Evolutionary conservation across 129 eudicot genomes (phyloP).

Genomic region (Rutidosis leptorrhynchoides): DNA sequence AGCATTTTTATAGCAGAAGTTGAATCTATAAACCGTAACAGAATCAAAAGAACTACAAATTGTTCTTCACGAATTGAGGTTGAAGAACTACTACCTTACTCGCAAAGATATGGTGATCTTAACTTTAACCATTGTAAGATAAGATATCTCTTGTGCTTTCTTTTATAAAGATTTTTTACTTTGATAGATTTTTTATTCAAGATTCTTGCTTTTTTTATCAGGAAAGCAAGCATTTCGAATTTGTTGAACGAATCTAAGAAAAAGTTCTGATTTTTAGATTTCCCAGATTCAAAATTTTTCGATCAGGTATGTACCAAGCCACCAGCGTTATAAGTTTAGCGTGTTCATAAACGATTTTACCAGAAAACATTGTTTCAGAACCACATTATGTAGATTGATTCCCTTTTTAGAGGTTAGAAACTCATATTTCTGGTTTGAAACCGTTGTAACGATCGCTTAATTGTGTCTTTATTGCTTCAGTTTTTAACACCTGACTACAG

Average conservation of each 20-base stretch:
- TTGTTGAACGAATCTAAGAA: conserved; percentile 8
- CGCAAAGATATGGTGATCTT: conserved; percentile 47
- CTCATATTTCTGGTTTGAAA: neutral
- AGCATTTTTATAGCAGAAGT: conserved; percentile 41
- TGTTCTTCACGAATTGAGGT: conserved; percentile 62
- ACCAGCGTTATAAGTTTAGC: neutral
- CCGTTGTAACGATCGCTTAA: neutral
- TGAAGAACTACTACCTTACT: conserved; percentile 71
- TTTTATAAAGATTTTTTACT: neutral
- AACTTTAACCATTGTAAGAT: conserved; percentile 32
- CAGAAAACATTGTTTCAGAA: too few relatives aligned
- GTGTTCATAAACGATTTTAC: too few relatives aligned
- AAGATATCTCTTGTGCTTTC: conserved; percentile 6
- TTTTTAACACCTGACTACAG: conserved; percentile 8
- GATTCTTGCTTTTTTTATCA: conserved; percentile 25
- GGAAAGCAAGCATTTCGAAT: conserved; percentile 12
- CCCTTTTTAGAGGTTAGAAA: neutral
- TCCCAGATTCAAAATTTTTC: neutral
- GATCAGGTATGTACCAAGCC: conserved; percentile 9
- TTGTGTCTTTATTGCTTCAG: conserved; percentile 8
- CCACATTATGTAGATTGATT: neutral
- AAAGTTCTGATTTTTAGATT: conserved; percentile 11
- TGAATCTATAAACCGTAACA: conserved; percentile 32
- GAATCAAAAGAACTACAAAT: conserved; percentile 25
- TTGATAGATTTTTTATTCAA: neutral